Base-by-base conservation (phyloP, 2,329 filamentous ascomycete species). In the Colletotrichum phormii region DNA sequence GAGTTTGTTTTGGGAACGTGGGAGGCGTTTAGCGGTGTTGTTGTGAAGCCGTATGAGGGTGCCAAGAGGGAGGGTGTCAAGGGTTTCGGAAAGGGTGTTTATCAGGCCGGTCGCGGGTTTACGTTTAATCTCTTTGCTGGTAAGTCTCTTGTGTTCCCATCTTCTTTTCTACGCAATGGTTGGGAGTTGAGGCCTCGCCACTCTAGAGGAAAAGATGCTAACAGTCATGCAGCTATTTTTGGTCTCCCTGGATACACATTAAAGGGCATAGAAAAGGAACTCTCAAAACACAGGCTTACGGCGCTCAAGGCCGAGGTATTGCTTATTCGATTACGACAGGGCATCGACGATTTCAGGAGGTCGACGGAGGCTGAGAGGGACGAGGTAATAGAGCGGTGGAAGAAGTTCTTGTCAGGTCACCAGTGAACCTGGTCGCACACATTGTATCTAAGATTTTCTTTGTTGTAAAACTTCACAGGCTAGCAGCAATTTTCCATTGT, bases 1-100 rank as follows among this genome's bases (percentile, higher is more conserved):
- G 90, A 90, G 77, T 89, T 92, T 69, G 87, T 85, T 0, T 85
- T 90, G 60, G 91, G 92, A 0, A 83, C 94, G 9, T 94, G 90
- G 79, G 91, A 94, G 76, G 92, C 91, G 1, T 88, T 93, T 31
- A 89, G 90, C 1, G 92, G 92, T 0, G 81, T 94, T 18, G 86
- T 93, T 4, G 90, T 87, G 0, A 90, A 92, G 73, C 93, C 93
- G 0, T 83, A 90, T 9, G 85, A 88, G 64, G 92, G 91, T 3
- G 89, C 89, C 0, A 90, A 88, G 77, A 89, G 92, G 58, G 89
- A 90, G 70, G 92, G 92, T 1, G 81, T 84, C 1, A 85, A 85
- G 8, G 93, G 93, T 1, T 84, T 92, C 5, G 76, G 91, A 11
- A 93, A 91, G 78, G 91, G 91, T 2, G 75, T 88, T 78, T 84